Base-by-base conservation (phyloP, 1,284 basidiomycete genomes). In the Serendipita sp. region DNA sequence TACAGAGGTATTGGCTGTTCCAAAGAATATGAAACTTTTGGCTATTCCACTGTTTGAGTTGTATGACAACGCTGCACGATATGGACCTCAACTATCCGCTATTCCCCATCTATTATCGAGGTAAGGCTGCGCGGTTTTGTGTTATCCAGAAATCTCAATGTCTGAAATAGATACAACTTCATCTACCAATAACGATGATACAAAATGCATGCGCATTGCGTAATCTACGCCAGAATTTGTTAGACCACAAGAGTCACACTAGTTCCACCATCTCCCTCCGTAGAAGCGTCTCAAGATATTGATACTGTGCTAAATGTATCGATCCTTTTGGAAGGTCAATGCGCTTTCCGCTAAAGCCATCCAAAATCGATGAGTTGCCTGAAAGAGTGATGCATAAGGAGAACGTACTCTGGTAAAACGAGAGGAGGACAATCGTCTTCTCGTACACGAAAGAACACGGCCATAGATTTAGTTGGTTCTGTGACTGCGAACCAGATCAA, bases 21-120 rank as follows among this genome's bases (percentile, higher is more conserved):
- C 95, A 0, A 92, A 92, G 75, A 99, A 99, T 75, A 97, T 98
- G 94, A 98, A 98, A 74, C 82, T 98, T 1, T 84, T 97, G 38
- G 92, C 91, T 1, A 93, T 96, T 60, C 95, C 95, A 0, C 77
- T 99, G 35, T 97, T 95, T 70, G 95, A 99, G 75, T 79, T 98
- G 13, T 99, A 98, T 71, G 95, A 98, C 73, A 98, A 98, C 68
- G 91, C 93, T 6, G 91, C 93, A 5, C 80, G 93, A 78, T 93
- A 94, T 72, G 92, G 93, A 0, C 94, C 94, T 0, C 93, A 96
- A 70, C 80, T 98, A 12, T 91, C 91, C 34, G 93, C 94, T 1
- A 89, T 98, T 66, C 95, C 95, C 6, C 93, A 97, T 72, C 74
- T 96, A 67, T 78, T 99, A 44, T 95, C 93, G 68, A 84, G 91